These are phyloP conservation scores for Cutaneotrichosporon dermatis DNA, from an alignment of 1,284 basidiomycete genomes.

Conservation along the genomic window DNA sequence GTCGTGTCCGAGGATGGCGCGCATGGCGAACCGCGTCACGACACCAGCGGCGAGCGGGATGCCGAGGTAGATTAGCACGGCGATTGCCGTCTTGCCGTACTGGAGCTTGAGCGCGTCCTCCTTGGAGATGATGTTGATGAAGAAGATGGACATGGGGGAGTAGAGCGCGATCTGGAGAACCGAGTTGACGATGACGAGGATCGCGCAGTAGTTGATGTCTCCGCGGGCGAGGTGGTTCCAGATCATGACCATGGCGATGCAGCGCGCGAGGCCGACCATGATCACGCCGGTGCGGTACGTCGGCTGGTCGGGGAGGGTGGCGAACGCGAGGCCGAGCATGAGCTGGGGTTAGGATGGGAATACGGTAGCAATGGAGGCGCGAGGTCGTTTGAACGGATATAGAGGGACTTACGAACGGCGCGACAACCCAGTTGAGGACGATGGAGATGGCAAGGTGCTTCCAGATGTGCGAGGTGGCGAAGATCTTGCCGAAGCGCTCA, in stretches of 20 bases:
- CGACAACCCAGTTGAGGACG: conserved; percentile 75
- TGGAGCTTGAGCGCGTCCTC: conserved; percentile 54
- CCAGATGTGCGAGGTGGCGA: conserved; percentile 60
- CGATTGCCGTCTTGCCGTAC: conserved; percentile 68
- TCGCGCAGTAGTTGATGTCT: conserved; percentile 71
- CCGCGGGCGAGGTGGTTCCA: conserved; percentile 78
- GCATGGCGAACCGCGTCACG: conserved; percentile 60
- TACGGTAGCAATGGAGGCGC: too few species aligned
- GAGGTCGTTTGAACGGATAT: too few species aligned
- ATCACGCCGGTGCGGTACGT: conserved; percentile 55
- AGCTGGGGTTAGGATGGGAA: conserved; percentile 37
- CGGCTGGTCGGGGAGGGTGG: conserved; percentile 71
- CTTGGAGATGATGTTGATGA: conserved; percentile 66
- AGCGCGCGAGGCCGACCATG: conserved; percentile 58
- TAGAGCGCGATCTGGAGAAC: conserved; percentile 71
- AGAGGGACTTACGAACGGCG: conserved; percentile 55
- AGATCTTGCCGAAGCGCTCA: conserved; percentile 62
- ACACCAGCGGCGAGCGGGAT: conserved; percentile 66
- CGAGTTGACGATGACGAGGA: conserved; percentile 57
- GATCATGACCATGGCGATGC: conserved; percentile 73
- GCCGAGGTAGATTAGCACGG: conserved; percentile 67
- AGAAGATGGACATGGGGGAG: conserved; percentile 69
- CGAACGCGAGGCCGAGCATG: conserved; percentile 81
- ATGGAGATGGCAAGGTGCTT: conserved; percentile 67
- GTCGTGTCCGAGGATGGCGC: conserved; percentile 52